Conservation (phyloP, 2,329 filamentous ascomycete species). For the Alternaria incomplexa region DNA sequence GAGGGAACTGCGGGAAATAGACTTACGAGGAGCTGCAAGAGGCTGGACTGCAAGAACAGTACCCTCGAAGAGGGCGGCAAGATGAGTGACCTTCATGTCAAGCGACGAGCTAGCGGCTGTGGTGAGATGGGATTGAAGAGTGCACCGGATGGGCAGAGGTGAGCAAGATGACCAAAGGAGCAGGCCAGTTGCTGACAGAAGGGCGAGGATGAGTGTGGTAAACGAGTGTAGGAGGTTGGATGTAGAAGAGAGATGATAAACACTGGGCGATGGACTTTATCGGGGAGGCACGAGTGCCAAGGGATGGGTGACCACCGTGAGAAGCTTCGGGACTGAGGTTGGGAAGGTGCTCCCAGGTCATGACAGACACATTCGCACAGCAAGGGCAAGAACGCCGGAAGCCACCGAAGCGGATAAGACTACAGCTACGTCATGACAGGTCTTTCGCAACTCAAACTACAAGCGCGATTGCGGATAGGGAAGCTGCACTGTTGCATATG, state of each 20-base stretch:
- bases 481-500: slow-evolving; percentile 15
- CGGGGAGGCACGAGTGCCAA: slow-evolving; percentile 24
- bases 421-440: slow-evolving; percentile 6
- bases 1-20: background rate
- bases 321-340: background rate
- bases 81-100: slow-evolving; percentile 37
- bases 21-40: slow-evolving; percentile 30
- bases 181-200: slow-evolving; percentile 2
- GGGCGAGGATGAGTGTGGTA: slow-evolving; percentile 19
- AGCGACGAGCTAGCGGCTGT: slow-evolving; percentile 18
- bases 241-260: slow-evolving; percentile 14
- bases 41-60: slow-evolving; percentile 25
- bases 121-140: slow-evolving; percentile 21
- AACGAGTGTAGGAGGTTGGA: slow-evolving; percentile 35
- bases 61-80: slow-evolving; percentile 33
- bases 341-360: slow-evolving; percentile 19
- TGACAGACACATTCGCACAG: slow-evolving; percentile 23
- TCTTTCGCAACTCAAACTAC: background rate
- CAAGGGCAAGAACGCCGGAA: background rate
- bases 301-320: slow-evolving; percentile 13
- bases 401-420: background rate
- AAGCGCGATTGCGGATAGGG: background rate
- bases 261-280: slow-evolving; percentile 11
- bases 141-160: slow-evolving; percentile 20
- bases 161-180: slow-evolving; percentile 21